Base-by-base conservation (phyloP, 1,139 yeast species). In the Pichia norvegensis region DNA sequence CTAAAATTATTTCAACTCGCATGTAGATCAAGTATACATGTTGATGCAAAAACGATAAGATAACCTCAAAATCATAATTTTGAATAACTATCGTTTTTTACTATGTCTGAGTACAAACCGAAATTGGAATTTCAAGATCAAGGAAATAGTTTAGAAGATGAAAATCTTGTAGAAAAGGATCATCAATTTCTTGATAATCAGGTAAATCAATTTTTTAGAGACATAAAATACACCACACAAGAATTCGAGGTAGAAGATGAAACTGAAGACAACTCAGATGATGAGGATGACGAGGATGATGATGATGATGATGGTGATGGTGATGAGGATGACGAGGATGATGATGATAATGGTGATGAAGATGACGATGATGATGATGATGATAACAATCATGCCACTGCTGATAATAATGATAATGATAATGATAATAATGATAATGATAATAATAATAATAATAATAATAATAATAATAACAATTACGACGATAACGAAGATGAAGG, bases 121-220 rank as follows among this genome's bases (percentile, higher is more conserved):
- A 8, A 5, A 6, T 8, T n/a, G n/a, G 25, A 35, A 10, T 35
- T 35, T 19, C n/a, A 17, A 20, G 9, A 14, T 35, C n/a, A 38
- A 11, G 22, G 22, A 10, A 31, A 23, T 19, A 33, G 20, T 23
- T 16, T 33, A 11, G 40, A 31, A 14, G 22, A 14, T n/a, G 16
- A 19, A 10, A 40, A 20, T 17, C 25, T 43, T 9, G 41, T 23
- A 11, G 47, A 33, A 10, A 42, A 44, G 29, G 60, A 57, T 43
- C 60, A 57, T 29, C 60, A 54, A 42, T 29, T 57, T 4, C 48
- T 57, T 37, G 56, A 55, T 41, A 53, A 46, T 19, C 60, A 57
- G 41, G 62, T 58, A n/a, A 57, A 50, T 36, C 47, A 47, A 22
- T 59, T 57, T 43, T 57, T 61, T 39, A 58, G 58, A 20, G 53